Evolutionary conservation across 139 green algal genomes (phyloP), one percentile per base, ranked within the genome.

Genomic region (Chloropicon primus): DNA sequence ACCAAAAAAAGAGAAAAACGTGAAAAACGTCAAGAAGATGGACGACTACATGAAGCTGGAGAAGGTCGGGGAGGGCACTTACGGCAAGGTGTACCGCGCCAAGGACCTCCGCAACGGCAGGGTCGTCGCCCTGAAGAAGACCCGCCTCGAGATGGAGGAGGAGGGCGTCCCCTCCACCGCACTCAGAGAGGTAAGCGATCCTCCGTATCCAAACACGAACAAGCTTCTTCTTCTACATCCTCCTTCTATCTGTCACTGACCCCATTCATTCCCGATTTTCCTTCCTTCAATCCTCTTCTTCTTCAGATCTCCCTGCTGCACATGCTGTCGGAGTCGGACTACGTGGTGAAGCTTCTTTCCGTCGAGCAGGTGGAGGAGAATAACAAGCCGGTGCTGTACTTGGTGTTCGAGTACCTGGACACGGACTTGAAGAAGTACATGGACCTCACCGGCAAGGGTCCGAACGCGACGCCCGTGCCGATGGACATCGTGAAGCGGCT

Each of bases 341-440:
- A 94, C 78, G 85, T 96, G 2, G 91, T 96, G 2, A 86, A 94
- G 84, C 85, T 99, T 54, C 87, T 98, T 2, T 90, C 79, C 54
- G 94, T 98, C 2, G 94, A 99, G 87, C 95, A 99, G 81, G 83
- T 95, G 1, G 92, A 97, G 80, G 95, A 99, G 87, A 91, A 97
- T 76, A 86, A 82, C 80, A 97, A 97, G 87, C 89, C 94, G 10
- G 94, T 95, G 76, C 85, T 99, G 5, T 99, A 99, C 85, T 84
- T 99, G 84, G 95, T 93, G 54, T 99, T 99, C 82, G 95, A 99
- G 82, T 98, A 94, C 83, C 87, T 97, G 3, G 90, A 90, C 77
- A 96, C 92, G n/a, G 95, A 99, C 84, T 87, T 99, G 21, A 99
- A 99, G 86, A 96, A 97, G 82, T 97, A 90, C 85, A 99, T 99